A percentile compares a stretch with the other conserved stretches of the same genome.
Conservation (phyloP, 495 filamentous ascomycete genomes). For the Podospora sp. region DNA sequence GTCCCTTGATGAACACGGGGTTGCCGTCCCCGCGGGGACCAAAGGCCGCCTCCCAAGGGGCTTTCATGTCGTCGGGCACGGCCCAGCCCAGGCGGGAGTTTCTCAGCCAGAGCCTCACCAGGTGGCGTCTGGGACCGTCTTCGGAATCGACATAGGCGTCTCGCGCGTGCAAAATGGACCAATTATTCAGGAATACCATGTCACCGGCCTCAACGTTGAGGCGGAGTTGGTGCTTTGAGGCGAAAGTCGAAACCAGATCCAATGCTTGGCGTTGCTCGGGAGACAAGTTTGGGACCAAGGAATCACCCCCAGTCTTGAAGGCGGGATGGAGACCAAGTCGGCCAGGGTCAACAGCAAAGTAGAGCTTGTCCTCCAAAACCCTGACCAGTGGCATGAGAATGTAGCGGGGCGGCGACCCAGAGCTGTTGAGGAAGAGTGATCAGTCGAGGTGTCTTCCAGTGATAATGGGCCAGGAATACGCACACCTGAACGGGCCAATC, state of each 20-base stretch:
- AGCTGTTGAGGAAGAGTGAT: conserved; percentile 29
- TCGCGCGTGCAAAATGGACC: conserved; percentile 60
- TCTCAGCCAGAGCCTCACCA: conserved; percentile 56
- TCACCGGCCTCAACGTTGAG: conserved; percentile 60
- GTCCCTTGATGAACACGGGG: conserved; percentile 14
- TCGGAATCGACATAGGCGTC: conserved; percentile 48
- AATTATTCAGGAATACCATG: conserved; percentile 66
- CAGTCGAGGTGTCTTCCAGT: background rate
- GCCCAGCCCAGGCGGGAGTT: conserved; percentile 46
- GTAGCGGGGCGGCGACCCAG: conserved; percentile 37
- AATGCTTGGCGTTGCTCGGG: conserved; percentile 42
- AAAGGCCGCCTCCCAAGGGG: conserved; percentile 50
- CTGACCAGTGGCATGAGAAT: conserved; percentile 44
- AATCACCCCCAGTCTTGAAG: conserved; percentile 12
- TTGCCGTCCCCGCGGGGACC: conserved; percentile 28
- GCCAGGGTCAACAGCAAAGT: conserved; percentile 45
- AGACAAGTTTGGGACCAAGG: conserved; percentile 39
- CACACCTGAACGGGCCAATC: conserved; percentile 51
- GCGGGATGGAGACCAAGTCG: conserved; percentile 48
- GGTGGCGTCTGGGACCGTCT: conserved; percentile 41
- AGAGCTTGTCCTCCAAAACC: conserved; percentile 37
- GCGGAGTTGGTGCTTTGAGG: conserved; percentile 36
- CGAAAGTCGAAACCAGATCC: conserved; percentile 34
- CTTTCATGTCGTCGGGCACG: conserved; percentile 44
- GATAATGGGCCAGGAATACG: conserved; percentile 26